Base-by-base conservation (phyloP, 2,329 filamentous ascomycete genomes). In the Elsinoe fawcettii region DNA sequence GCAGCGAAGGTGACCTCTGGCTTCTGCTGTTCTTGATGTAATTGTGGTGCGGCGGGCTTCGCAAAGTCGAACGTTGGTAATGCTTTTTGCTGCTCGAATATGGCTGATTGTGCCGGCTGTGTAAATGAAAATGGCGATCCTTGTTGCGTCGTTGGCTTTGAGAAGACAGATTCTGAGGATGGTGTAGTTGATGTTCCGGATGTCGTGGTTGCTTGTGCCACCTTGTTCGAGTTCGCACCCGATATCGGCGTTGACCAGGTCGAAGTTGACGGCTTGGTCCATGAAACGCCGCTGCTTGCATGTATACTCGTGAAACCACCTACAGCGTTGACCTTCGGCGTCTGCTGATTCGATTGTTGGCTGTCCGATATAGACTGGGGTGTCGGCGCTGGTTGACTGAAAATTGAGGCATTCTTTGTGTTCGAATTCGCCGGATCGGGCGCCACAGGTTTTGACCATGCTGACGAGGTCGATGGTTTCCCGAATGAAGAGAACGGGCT, bases 401-500 rank as follows among this genome's bases (percentile, higher is more conserved):
- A 49, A n/a, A 55, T 22, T 1, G 49, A 53, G 7, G 49, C 36
- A 44, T 43, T 43, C 37, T 55, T 46, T 4, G 53, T 20, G 12
- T 55, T 55, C 22, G 36, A 43, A 20, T 25, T 11, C 8, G 23
- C 36, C 5, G 37, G 14, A 36, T 43, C 27, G 14, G 53, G 22
- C 23, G 36, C 27, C 1, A 55, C 27, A n/a, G 53, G 53, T 5
- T 16, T 43, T n/a, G 36, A 43, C 53, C 53, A 55, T 46, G 41
- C 12, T 20, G 39, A 20, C 7, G 47, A 54, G 32, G 6, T 30
- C 3, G 56, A 57, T 16, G 61, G 56, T 51, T 63, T 59, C 12
- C 57, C 58, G 51, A 60, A 63, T 3, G 62, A 30, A n/a, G 55
- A 44, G 58, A 62, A 54, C 3, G 53, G 53, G 23, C 53, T 55